These are phyloP conservation scores for Ceratobasidium sp. DNA, from an alignment of 1,284 basidiomycete genomes.

Conservation along the genomic window DNA sequence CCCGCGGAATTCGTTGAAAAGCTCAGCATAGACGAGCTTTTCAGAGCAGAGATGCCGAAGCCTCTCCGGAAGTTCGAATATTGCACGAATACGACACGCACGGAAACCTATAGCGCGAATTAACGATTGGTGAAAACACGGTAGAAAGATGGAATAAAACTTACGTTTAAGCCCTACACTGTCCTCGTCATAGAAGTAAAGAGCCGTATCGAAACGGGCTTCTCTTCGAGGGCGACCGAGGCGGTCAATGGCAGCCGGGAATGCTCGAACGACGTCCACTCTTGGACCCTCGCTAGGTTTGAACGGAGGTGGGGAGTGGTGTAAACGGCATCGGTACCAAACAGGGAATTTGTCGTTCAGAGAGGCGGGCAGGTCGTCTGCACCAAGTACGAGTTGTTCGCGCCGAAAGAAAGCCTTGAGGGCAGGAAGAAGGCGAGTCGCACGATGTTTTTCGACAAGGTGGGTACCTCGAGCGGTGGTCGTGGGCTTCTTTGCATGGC, in stretches of 20 bases:
- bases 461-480: background rate
- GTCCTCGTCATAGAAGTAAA: background rate
- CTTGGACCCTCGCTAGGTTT: background rate
- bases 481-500: background rate
- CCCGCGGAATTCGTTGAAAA: background rate
- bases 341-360: background rate
- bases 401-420: background rate
- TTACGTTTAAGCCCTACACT: background rate
- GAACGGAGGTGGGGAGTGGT: slow-evolving; percentile 1
- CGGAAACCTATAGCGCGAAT: background rate
- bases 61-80: slow-evolving; percentile 7
- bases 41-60: background rate
- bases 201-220: background rate
- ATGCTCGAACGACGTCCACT: background rate
- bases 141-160: background rate
- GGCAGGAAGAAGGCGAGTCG: background rate
- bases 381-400: background rate
- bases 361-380: background rate
- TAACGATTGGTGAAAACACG: background rate
- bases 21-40: slow-evolving; percentile 15
- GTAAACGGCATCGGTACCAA: background rate
- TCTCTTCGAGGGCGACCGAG: background rate
- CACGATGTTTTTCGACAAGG: background rate
- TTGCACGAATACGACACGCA: slow-evolving; percentile 8
- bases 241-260: background rate